A percentile compares a stretch with the other conserved stretches of the same genome.
Conservation (phyloP, 1,284 basidiomycete species). For the Malassezia psittaci region DNA sequence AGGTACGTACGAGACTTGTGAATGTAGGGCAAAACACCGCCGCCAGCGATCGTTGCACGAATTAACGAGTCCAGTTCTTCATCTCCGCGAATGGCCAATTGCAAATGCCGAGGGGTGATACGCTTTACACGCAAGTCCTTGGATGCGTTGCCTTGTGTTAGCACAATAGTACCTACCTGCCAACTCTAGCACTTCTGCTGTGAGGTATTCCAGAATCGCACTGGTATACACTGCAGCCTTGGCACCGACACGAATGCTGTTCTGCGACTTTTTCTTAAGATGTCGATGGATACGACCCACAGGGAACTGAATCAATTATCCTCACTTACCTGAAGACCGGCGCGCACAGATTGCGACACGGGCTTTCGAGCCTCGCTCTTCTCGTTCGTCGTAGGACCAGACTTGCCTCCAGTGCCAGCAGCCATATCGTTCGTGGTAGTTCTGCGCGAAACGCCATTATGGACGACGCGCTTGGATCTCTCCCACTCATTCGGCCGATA, state of each 20-base stretch:
- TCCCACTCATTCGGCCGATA: slow-evolving; percentile 10
- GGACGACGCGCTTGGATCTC: slow-evolving; percentile 1
- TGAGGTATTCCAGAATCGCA: slow-evolving; percentile 79
- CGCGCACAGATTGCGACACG: slow-evolving; percentile 17
- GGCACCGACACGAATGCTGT: slow-evolving; percentile 82
- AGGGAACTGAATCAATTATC: slow-evolving; percentile 58
- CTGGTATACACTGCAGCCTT: slow-evolving; percentile 87
- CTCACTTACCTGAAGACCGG: slow-evolving; percentile 14
- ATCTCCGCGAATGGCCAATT: slow-evolving; percentile 88
- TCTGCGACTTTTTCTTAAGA: slow-evolving; percentile 80
- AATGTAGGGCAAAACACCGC: slow-evolving; percentile 90
- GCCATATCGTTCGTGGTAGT: slow-evolving; percentile 9
- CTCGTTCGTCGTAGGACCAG: slow-evolving; percentile 10
- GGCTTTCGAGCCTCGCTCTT: slow-evolving; percentile 15
- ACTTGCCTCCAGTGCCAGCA: slow-evolving; percentile 16
- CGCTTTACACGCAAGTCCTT: slow-evolving; percentile 92
- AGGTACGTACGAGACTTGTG: slow-evolving; percentile 58
- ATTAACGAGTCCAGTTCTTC: slow-evolving; percentile 64
- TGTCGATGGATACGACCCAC: slow-evolving; percentile 92
- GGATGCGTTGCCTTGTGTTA: slow-evolving; percentile 71
- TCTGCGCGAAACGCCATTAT: neutral
- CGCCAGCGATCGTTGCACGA: slow-evolving; percentile 58
- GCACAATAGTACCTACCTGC: slow-evolving; percentile 56
- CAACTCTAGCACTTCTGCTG: slow-evolving; percentile 78
- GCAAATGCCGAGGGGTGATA: slow-evolving; percentile 85